phyloP scores from a whole-genome alignment of 2,329 filamentous ascomycete genomes.

The Stagonosporopsis chrysanthemi region DNA sequence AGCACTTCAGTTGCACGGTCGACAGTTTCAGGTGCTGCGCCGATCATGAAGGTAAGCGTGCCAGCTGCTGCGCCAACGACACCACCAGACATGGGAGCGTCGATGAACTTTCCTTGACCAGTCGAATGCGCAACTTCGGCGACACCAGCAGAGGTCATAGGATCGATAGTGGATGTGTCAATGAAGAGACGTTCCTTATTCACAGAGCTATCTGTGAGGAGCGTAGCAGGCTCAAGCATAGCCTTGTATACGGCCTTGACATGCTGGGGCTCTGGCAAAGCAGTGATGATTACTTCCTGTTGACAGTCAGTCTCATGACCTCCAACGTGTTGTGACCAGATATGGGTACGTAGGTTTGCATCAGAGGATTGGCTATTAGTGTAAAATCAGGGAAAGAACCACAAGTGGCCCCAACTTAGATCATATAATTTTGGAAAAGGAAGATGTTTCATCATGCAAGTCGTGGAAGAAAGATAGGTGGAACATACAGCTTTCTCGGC shows the following conservation, averaged over 20 bases:
- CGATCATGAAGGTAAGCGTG: conserved; percentile 95
- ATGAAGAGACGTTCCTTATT: conserved; percentile 79
- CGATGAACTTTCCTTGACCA: conserved; percentile 79
- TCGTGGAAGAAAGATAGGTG: conserved; percentile 7
- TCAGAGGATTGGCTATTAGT: conserved; percentile 80
- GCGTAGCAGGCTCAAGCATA: conserved; percentile 69
- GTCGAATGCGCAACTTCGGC: conserved; percentile 73
- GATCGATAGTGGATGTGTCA: conserved; percentile 96
- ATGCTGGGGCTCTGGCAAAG: conserved; percentile 86
- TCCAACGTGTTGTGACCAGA: conserved; percentile 10
- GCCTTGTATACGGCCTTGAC: conserved; percentile 82
- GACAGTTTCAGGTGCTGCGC: conserved; percentile 68
- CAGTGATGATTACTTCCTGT: conserved; percentile 86
- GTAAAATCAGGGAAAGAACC: conserved; percentile 67
- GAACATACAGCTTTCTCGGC: conserved; percentile 70
- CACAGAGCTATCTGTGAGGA: conserved; percentile 57
- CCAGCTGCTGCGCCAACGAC: conserved; percentile 89
- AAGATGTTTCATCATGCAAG: conserved; percentile 58
- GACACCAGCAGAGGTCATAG: conserved; percentile 79
- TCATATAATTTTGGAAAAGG: conserved; percentile 64
- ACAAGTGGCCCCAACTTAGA: conserved; percentile 74
- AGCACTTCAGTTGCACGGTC: conserved; percentile 73
- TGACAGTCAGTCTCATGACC: conserved; percentile 29
- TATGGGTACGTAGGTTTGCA: conserved; percentile 19
- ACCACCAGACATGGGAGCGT: conserved; percentile 96